Evolutionary conservation across 495 filamentous ascomycete species (phyloP), one percentile per base, ranked within the genome.

Genomic region (Aspergillus homomorphus): DNA sequence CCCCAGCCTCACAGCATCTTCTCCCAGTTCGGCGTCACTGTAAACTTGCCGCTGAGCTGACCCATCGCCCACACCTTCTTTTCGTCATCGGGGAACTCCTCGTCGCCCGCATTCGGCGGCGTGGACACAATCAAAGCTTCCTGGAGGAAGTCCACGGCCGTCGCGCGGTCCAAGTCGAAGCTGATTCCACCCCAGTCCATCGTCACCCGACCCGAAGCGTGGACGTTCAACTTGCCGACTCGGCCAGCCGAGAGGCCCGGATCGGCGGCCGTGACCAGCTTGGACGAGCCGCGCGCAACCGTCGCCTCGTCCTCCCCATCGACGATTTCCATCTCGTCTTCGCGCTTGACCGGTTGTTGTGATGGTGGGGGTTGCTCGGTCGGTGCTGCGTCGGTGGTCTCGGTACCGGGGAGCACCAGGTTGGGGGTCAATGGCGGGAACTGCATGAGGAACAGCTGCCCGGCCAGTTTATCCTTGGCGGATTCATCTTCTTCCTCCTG

Each of bases 371-470:
- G 61, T 59, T 53, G 23, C 24, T 30, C 44, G 44, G 50, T 48
- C 12, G 57, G 28, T 59, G 61, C 33, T 51, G 58, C 58, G 44
- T 57, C 60, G 43, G 51, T 51, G 21, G 64, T 58, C 23, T 66
- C 54, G 21, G 45, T 54, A 12, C 63, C 68, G 6, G 74, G 66
- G 15, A 78, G 55, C 22, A 68, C 60, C 50, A 84, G 74, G 54
- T 74, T 77, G 51, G 81, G 81, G 0, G 81, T 76, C 62, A 82
- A 73, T 2, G 81, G 81, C 9, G 81, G 81, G 63, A 84, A 79
- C 61, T 84, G 81, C 66, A 84, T 77, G 19, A 83, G 66, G 67
- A 80, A 83, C 23, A 81, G 67, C 41, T 75, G 70, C 21, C 78
- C 77, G 7, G 69, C 53, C 18, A 76, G 62, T 33, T 72, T 69